These are phyloP conservation scores for Jackrogersella multiformis DNA, from an alignment of 495 filamentous ascomycete genomes.

Conservation along the genomic window DNA sequence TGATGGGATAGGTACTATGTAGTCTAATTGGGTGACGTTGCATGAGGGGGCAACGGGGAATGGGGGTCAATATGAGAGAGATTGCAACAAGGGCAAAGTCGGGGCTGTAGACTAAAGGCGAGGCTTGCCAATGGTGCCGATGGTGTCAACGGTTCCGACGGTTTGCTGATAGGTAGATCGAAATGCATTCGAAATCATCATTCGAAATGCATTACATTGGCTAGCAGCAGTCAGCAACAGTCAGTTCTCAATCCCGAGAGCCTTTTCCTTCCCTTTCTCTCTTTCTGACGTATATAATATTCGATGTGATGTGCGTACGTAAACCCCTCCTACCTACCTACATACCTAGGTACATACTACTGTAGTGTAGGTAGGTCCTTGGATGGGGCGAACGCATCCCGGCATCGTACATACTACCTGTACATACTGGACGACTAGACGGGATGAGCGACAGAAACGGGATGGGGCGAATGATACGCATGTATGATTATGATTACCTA, in stretches of 20 bases:
- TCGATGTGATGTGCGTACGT: conserved; percentile 20
- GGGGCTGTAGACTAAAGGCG: conserved; percentile 27
- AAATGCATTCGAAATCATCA: no score
- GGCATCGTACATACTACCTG: background rate
- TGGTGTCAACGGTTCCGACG: conserved; percentile 6
- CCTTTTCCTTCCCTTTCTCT: no score
- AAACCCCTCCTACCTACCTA: conserved; percentile 18
- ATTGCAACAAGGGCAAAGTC: conserved; percentile 9
- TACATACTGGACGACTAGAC: conserved; percentile 3
- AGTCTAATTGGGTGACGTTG: conserved; percentile 39
- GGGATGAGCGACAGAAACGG: conserved; percentile 38
- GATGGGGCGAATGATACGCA: conserved; percentile 2
- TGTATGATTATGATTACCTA: no score
- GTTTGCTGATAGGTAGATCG: background rate
- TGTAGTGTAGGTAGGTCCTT: no score
- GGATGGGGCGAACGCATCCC: conserved; percentile 15
- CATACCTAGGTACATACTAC: no score
- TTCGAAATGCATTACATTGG: no score
- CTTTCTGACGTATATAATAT: no score
- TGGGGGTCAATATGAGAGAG: conserved; percentile 15
- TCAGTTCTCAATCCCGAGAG: no score
- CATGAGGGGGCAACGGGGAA: conserved; percentile 30
- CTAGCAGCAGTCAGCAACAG: background rate
- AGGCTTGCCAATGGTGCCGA: conserved; percentile 30
- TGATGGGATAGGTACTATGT: conserved; percentile 16